Base-by-base conservation (phyloP, 2,329 filamentous ascomycete genomes). In the Penicillium rolfsii region DNA sequence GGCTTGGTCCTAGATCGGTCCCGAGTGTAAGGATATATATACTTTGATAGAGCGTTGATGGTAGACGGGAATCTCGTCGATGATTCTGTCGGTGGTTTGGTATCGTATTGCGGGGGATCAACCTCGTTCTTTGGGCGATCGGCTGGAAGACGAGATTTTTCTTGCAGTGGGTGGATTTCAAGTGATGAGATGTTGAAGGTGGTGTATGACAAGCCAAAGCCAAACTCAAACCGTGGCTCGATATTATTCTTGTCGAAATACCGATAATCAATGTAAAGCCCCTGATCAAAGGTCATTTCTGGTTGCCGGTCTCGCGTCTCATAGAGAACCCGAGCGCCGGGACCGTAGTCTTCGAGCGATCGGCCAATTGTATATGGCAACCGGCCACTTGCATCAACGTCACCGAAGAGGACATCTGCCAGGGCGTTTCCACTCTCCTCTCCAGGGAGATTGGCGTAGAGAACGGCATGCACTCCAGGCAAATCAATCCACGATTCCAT, bases 291-390 rank as follows among this genome's bases (percentile, higher is more conserved):
- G 65, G 91, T 88, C 67, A 96, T 91, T 71, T 96, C 91, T 0
- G 92, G 91, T 1, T 89, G 81, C 3, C 90, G 79, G 16, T 83
- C 85, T 66, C 91, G 90, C 0, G 89, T 85, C 52, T 86, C 79
- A 70, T 89, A 91, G 64, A 93, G 80, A 41, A 95, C 82, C 70
- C 89, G 84, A 19, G 84, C 89, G 16, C 85, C 86, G 0, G 87
- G 84, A 0, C 93, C 93, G 67, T 95, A 95, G 73, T 97, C 91
- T 16, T 85, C 81, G 2, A 90, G 81, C 0, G 82, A 82, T 72
- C 88, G 90, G 7, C 90, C 92, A 54, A 97, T 89, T 0, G 92
- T 96, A 76, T 96, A 97, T 0, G 93, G 93, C 1, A 97, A 80
- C 58, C 90, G 89, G n/a, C 93, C 93, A 54, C 87, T 91, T 0